Evolutionary conservation across 2,329 filamentous ascomycete species (phyloP).

Genomic region (Sclerotinia trifoliorum): DNA sequence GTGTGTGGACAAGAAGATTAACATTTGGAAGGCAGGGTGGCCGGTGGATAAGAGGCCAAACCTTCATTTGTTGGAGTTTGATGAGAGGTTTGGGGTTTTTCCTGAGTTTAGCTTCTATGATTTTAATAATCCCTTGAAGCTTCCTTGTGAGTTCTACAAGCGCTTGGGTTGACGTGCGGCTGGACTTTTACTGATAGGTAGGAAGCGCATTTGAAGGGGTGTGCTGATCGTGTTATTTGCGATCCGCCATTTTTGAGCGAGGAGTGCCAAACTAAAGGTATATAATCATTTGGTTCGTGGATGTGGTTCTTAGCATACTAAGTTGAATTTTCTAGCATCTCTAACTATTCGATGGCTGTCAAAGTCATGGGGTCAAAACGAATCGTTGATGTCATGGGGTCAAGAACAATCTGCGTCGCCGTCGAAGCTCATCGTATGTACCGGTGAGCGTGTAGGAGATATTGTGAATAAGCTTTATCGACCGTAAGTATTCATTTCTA

Average conservation of each 20-base stretch:
- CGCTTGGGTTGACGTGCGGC: background rate
- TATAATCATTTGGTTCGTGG: background rate
- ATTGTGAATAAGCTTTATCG: constrained; percentile 67
- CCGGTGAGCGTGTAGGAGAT: constrained; percentile 71
- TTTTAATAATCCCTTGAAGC: constrained; percentile 64
- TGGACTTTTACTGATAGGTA: constrained; percentile 6
- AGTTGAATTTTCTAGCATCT: constrained; percentile 51
- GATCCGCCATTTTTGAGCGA: constrained; percentile 79
- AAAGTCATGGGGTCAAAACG: constrained; percentile 41
- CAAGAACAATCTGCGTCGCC: constrained; percentile 14
- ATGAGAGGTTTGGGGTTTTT: constrained; percentile 71
- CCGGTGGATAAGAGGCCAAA: constrained; percentile 49
- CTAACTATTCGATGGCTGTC: constrained; percentile 73
- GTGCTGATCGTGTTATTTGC: constrained; percentile 67
- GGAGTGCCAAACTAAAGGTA: constrained; percentile 78
- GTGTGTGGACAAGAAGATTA: constrained; percentile 16
- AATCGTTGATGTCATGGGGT: constrained; percentile 16
- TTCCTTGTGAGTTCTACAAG: constrained; percentile 50
- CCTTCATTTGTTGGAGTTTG: constrained; percentile 69
- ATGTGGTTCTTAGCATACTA: background rate
- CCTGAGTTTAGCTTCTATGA: constrained; percentile 74
- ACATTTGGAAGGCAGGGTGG: constrained; percentile 26
- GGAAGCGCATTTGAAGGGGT: constrained; percentile 58
- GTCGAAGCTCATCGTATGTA: constrained; percentile 62
- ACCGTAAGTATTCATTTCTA: constrained; percentile 47